Conservation (phyloP, 1,284 basidiomycete species). For the Golubevia sp. region DNA sequence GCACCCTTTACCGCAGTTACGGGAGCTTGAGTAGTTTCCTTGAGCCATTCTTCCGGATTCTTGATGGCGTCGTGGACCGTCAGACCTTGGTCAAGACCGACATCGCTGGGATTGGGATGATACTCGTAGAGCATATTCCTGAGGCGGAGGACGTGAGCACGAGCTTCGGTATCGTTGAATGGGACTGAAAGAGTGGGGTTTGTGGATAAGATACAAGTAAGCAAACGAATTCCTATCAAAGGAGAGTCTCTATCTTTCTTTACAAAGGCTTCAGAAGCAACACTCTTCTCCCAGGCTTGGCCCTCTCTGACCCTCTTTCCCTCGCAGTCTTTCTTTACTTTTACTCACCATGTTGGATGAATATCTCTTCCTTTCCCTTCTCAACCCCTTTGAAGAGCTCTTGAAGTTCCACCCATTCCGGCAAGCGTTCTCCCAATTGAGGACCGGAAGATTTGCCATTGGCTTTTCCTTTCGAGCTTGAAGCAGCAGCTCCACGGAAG, state of each 20-base stretch:
- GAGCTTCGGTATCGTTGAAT: constrained; percentile 53
- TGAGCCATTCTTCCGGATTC: constrained; percentile 43
- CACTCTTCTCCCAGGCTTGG: too few species aligned
- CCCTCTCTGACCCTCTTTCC: too few species aligned
- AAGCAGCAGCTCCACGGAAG: constrained; percentile 34
- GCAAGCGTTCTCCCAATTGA: constrained; percentile 31
- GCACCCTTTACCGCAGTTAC: constrained; percentile 7
- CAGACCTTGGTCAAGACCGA: constrained; percentile 52
- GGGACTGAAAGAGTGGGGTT: constrained; percentile 18
- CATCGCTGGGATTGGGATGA: constrained; percentile 40
- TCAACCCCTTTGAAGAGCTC: constrained; percentile 48
- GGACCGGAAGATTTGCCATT: constrained; percentile 2
- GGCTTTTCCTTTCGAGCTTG: constrained; percentile 12
- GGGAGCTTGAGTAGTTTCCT: constrained; percentile 2
- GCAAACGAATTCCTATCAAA: not conserved
- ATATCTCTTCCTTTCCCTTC: constrained; percentile 36
- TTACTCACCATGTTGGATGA: constrained; percentile 40
- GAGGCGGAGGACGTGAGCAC: constrained; percentile 53
- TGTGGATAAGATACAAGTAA: not conserved
- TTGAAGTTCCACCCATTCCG: constrained; percentile 52
- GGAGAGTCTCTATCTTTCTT: not conserved
- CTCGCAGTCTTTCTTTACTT: not conserved
- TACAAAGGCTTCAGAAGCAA: too few species aligned
- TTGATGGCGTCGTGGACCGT: constrained; percentile 55
- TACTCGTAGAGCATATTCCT: constrained; percentile 50